Conservation (phyloP, 805 yeast species). For the Teunomyces stri region DNA sequence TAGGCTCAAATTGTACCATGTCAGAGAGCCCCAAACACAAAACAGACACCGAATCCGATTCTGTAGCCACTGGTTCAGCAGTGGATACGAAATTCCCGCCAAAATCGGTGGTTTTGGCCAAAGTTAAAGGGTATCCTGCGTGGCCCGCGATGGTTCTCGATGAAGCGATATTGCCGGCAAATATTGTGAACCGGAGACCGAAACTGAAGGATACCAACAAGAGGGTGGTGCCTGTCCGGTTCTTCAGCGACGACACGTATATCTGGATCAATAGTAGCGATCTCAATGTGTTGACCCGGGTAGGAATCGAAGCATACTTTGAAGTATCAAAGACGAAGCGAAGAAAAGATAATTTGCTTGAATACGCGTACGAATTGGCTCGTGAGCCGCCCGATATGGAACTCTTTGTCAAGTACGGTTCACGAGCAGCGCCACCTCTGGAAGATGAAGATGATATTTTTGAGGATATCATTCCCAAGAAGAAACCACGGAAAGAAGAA, state of each 20-base stretch:
- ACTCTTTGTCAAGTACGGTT: constrained; percentile 39
- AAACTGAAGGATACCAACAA: constrained; percentile 21
- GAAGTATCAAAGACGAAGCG: constrained; percentile 20
- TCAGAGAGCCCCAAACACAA: not conserved
- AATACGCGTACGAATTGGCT: constrained; percentile 54
- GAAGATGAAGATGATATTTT: constrained; percentile 15
- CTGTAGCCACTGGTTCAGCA: not conserved
- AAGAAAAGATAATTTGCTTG: constrained; percentile 44
- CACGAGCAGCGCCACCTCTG: constrained; percentile 43
- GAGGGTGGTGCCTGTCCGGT: constrained; percentile 53
- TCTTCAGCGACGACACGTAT: constrained; percentile 70
- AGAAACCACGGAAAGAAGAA: constrained; percentile 7
- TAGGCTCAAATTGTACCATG: not conserved
- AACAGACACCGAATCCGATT: not conserved
- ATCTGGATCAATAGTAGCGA: constrained; percentile 62
- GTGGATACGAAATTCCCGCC: constrained; percentile 3
- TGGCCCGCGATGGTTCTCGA: constrained; percentile 89
- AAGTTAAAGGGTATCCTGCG: constrained; percentile 82
- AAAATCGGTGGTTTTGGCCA: constrained; percentile 52
- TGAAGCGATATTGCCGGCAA: constrained; percentile 55
- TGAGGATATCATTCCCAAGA: constrained; percentile 14
- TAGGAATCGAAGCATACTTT: constrained; percentile 41
- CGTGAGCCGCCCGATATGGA: constrained; percentile 43
- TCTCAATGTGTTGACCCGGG: constrained; percentile 43
- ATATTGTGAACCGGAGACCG: constrained; percentile 51